Percentiles rank a stretch among this genome's conserved stretches.
phyloP scores from a whole-genome alignment of 164 flowering plant species.

The Chloranthus sessilifolius region DNA sequence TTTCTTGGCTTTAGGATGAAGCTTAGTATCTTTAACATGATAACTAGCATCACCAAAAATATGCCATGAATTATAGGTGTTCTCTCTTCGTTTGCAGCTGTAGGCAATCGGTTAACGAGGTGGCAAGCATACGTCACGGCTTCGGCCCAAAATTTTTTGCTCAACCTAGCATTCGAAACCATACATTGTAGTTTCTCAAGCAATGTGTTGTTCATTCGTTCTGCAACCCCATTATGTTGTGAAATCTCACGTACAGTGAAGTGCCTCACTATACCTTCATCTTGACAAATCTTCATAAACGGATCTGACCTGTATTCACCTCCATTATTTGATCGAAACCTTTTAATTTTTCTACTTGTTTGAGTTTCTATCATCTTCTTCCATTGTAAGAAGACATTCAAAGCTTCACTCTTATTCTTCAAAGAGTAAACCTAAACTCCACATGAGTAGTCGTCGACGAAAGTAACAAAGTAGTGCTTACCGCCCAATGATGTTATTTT shows the following conservation, averaged over 20 bases:
- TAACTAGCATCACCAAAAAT: too few relatives aligned
- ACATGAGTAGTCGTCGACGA: not conserved
- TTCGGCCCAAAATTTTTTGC: not conserved
- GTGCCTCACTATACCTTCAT: slow-evolving; percentile 2
- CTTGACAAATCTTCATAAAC: not conserved
- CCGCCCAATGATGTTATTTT: not conserved
- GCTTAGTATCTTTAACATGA: too few relatives aligned
- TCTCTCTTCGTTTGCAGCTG: not conserved
- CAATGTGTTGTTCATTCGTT: slow-evolving; percentile 2
- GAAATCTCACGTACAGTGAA: slow-evolving; percentile 3
- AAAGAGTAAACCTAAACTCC: not conserved
- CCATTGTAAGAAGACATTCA: not conserved
- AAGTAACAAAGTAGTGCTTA: not conserved
- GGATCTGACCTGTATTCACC: not conserved
- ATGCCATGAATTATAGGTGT: not conserved
- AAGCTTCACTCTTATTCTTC: not conserved
- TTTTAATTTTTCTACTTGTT: not conserved
- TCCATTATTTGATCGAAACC: not conserved
- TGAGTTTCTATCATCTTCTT: slow-evolving; percentile 2
- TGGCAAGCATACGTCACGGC: not conserved
- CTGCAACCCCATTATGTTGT: slow-evolving; percentile 11
- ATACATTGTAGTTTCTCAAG: not conserved
- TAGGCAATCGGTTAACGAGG: not conserved
- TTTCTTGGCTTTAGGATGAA: too few relatives aligned
- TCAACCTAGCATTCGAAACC: not conserved